Percentiles rank a stretch among this genome's conserved stretches.
Conservation (phyloP, 495 filamentous ascomycete species). For the Trichocladium uniseriatum region DNA sequence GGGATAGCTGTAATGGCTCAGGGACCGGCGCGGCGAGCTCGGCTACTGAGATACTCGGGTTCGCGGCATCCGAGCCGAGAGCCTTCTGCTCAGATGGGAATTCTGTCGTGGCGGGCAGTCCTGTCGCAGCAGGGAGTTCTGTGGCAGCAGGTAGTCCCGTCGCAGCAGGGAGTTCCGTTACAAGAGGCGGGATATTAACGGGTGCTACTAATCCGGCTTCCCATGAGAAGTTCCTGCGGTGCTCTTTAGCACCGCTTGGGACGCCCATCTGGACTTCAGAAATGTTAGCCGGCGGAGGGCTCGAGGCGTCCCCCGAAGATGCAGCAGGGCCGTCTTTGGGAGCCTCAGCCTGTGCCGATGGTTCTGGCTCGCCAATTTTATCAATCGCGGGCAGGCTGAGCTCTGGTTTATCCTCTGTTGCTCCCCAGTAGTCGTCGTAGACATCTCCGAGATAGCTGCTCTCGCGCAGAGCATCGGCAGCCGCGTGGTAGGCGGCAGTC, state of each 20-base stretch:
- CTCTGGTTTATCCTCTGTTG: constrained; percentile 20
- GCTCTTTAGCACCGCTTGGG: constrained; percentile 7
- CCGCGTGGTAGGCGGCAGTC: constrained; percentile 18
- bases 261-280: not conserved
- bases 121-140: no score
- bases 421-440: constrained; percentile 37
- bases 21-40: not conserved
- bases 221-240: constrained; percentile 45
- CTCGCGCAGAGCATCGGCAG: constrained; percentile 25
- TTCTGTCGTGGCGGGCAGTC: no score
- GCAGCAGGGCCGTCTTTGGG: not conserved
- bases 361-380: not conserved
- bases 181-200: not conserved
- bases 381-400: not conserved
- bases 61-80: constrained; percentile 1
- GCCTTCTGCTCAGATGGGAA: constrained; percentile 7
- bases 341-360: not conserved
- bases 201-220: constrained; percentile 21
- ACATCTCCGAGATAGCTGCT: constrained; percentile 39
- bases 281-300: not conserved
- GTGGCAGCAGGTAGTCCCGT: no score
- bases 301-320: no score
- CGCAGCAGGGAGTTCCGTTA: not conserved
- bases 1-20: not conserved
- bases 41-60: not conserved